Percentiles rank a stretch among this genome's conserved stretches.
Conservation (phyloP, 306 rosid genomes). For the Bauhinia variegata region DNA sequence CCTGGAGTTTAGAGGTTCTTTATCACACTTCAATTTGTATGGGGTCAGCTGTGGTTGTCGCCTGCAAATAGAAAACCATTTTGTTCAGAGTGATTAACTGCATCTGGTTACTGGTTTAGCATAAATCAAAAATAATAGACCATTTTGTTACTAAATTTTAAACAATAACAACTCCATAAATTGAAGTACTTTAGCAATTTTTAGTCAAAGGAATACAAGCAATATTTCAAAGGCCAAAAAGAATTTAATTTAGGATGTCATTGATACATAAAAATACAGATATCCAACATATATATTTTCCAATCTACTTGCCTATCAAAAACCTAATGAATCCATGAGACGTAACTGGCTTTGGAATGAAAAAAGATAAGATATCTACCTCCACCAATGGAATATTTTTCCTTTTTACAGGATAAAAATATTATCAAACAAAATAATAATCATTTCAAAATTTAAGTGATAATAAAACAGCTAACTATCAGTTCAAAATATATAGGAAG, state of each 20-base stretch:
- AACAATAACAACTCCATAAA: too few relatives aligned
- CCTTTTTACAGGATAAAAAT: slow-evolving; percentile 14
- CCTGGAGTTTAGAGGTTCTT: slow-evolving; percentile 81
- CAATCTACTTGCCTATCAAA: slow-evolving; percentile 6
- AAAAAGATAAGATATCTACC: neutral
- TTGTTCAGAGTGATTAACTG: slow-evolving; percentile 24
- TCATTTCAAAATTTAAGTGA: slow-evolving; percentile 1
- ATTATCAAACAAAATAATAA: neutral
- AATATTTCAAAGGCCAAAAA: slow-evolving; percentile 15
- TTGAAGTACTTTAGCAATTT: neutral
- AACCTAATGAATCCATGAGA: neutral
- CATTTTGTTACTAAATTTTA: too few relatives aligned
- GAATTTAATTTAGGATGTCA: slow-evolving; percentile 11
- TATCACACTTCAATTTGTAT: slow-evolving; percentile 93
- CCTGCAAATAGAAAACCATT: slow-evolving; percentile 57
- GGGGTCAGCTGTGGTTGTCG: slow-evolving; percentile 67
- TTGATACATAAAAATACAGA: too few relatives aligned
- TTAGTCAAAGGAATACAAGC: slow-evolving; percentile 11
- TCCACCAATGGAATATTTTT: slow-evolving; percentile 1
- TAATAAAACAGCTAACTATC: neutral
- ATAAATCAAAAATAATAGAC: neutral
- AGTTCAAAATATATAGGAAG: too few relatives aligned
- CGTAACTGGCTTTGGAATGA: slow-evolving; percentile 8
- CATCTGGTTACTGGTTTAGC: slow-evolving; percentile 24
- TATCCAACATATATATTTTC: neutral